Percentiles rank a stretch among this genome's conserved stretches.
Evolutionary conservation across 768 basidiomycete species (phyloP).

Genomic region (Phylloporus sp.): DNA sequence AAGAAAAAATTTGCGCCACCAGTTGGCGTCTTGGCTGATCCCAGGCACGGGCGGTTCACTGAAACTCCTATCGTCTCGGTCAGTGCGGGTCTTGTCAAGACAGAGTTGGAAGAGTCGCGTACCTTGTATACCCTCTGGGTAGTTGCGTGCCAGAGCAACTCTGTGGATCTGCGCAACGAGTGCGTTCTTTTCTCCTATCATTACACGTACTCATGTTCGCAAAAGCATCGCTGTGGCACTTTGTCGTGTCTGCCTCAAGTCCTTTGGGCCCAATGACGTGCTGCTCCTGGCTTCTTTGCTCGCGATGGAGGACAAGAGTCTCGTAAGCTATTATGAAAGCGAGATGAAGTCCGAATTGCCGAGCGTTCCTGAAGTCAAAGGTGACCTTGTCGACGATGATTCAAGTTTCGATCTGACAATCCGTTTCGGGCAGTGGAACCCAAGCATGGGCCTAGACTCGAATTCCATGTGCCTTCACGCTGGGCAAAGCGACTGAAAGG

Average conservation of each 20-base stretch:
- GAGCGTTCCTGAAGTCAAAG: background rate
- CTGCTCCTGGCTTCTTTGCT: slow-evolving; percentile 12
- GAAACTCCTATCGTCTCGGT: background rate
- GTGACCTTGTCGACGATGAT: background rate
- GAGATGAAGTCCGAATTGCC: background rate
- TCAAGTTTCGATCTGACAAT: background rate
- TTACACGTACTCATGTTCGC: background rate
- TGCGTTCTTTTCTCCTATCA: background rate
- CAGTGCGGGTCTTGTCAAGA: slow-evolving; percentile 9
- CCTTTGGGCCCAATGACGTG: slow-evolving; percentile 8
- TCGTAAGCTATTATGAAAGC: slow-evolving; percentile 1
- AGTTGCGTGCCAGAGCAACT: background rate
- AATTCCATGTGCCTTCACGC: background rate
- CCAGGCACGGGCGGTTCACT: too few relatives aligned
- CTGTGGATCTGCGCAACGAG: slow-evolving; percentile 1
- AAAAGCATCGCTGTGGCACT: slow-evolving; percentile 11
- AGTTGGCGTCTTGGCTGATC: background rate
- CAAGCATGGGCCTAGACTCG: background rate
- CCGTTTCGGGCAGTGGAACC: background rate
- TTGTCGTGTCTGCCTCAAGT: slow-evolving; percentile 10
- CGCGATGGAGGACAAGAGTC: background rate
- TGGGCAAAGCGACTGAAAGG: background rate
- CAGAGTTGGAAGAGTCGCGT: background rate
- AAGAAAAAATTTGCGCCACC: slow-evolving; percentile 11
- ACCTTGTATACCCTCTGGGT: slow-evolving; percentile 16